phyloP scores from a whole-genome alignment of 805 yeast species.

The Candida germanica region DNA sequence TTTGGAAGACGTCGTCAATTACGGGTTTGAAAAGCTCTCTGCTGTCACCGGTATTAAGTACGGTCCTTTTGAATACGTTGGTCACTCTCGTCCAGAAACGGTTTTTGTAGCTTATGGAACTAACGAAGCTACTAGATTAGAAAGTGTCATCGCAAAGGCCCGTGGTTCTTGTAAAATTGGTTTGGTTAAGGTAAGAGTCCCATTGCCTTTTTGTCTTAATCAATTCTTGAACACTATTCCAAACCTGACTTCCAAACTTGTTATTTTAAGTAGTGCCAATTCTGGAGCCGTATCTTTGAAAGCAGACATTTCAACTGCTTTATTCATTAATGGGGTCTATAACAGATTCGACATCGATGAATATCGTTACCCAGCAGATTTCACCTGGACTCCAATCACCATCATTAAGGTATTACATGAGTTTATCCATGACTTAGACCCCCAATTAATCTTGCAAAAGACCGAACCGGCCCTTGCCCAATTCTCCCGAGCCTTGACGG shows the following conservation, averaged over 20 bases:
- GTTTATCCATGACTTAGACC: conserved; percentile 31
- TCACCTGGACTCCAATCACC: conserved; percentile 55
- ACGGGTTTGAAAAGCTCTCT: conserved; percentile 52
- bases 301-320: conserved; percentile 70
- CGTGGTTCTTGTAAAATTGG: conserved; percentile 48
- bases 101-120: conserved; percentile 86
- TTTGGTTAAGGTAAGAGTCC: conserved; percentile 68
- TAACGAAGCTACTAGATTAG: conserved; percentile 55
- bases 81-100: conserved; percentile 58
- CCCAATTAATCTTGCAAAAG: conserved; percentile 21
- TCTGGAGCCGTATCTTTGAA: conserved; percentile 47
- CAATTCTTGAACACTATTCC: conserved; percentile 63
- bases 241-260: conserved; percentile 50
- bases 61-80: conserved; percentile 67
- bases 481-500: conserved; percentile 18
- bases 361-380: conserved; percentile 48
- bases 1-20: conserved; percentile 34
- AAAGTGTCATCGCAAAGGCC: conserved; percentile 39
- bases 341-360: conserved; percentile 45
- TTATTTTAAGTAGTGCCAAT: conserved; percentile 46
- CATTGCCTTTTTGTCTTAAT: conserved; percentile 70
- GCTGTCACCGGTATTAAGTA: conserved; percentile 50
- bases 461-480: conserved; percentile 1
- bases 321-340: conserved; percentile 50
- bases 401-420: conserved; percentile 47